Evolutionary conservation across 176 grass and related monocot genomes (phyloP).

Genomic region (Thalia dealbata): DNA sequence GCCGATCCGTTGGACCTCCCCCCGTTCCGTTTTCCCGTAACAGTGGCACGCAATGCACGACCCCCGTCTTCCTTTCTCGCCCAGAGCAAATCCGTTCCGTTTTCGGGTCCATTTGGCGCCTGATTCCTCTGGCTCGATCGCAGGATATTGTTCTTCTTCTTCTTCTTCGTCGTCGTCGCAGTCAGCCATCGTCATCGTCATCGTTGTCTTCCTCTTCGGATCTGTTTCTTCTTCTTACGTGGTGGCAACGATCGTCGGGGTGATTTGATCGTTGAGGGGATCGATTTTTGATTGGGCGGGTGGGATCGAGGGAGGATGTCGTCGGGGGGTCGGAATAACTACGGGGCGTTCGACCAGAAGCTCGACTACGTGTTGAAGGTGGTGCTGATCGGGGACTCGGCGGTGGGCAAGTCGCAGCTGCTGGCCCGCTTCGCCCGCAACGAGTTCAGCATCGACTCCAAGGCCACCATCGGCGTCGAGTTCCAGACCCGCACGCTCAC

Average conservation of each 20-base stretch:
- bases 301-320: not conserved
- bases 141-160: not conserved
- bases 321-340: not conserved
- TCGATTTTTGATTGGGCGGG: not conserved
- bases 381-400: slow-evolving; percentile 88
- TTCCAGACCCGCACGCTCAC: slow-evolving; percentile 80
- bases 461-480: slow-evolving; percentile 93
- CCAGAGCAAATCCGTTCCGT: not conserved
- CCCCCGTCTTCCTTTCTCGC: not conserved
- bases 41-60: not conserved
- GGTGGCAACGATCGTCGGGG: not conserved
- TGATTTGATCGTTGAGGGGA: not conserved
- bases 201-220: not conserved
- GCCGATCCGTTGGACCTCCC: no score
- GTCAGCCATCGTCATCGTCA: not conserved
- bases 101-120: not conserved
- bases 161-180: not conserved
- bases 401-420: slow-evolving; percentile 94
- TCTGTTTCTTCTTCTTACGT: not conserved
- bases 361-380: slow-evolving; percentile 97
- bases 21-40: not conserved
- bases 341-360: slow-evolving; percentile 28
- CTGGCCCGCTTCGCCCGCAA: slow-evolving; percentile 85
- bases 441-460: slow-evolving; percentile 94
- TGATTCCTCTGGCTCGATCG: not conserved